These are phyloP conservation scores for Colletotrichum sublineola DNA, from an alignment of 2,329 filamentous ascomycete species.

Conservation along the genomic window DNA sequence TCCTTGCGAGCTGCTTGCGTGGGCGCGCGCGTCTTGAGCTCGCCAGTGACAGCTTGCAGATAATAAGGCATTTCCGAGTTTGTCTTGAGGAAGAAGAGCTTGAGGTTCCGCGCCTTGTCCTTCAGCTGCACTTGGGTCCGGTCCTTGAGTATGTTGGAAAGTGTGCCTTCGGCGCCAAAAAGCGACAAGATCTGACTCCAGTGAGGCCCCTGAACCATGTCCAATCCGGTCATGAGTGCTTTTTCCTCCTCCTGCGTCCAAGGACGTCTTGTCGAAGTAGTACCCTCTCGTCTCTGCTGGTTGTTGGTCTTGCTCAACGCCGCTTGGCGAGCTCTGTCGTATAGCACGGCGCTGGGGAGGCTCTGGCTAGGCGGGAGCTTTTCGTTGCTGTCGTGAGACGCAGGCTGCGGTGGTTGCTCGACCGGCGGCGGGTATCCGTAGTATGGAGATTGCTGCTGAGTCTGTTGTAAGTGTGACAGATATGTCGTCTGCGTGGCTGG, in stretches of 20 bases:
- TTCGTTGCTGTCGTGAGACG: slow-evolving; percentile 52
- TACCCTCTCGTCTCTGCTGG: slow-evolving; percentile 68
- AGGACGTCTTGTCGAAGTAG: slow-evolving; percentile 77
- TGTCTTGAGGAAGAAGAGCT: slow-evolving; percentile 92
- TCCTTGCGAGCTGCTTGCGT: slow-evolving; percentile 79
- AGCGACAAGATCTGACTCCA: slow-evolving; percentile 93
- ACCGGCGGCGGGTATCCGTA: slow-evolving; percentile 43
- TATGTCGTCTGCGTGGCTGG: slow-evolving; percentile 54
- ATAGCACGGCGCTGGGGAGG: slow-evolving; percentile 67
- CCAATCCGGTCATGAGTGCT: slow-evolving; percentile 88
- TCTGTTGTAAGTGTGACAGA: slow-evolving; percentile 55
- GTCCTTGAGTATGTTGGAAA: slow-evolving; percentile 87
- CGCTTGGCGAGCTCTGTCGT: slow-evolving; percentile 71
- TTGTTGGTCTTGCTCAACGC: slow-evolving; percentile 69
- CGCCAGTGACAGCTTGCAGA: slow-evolving; percentile 87
- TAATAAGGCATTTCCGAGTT: slow-evolving; percentile 93
- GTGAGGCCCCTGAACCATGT: slow-evolving; percentile 89
- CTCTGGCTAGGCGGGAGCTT: slow-evolving; percentile 68
- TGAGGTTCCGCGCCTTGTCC: slow-evolving; percentile 91
- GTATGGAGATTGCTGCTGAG: slow-evolving; percentile 44
- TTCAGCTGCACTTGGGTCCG: slow-evolving; percentile 93
- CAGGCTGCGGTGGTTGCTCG: slow-evolving; percentile 45
- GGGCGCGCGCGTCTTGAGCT: slow-evolving; percentile 87
- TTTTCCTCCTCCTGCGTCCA: slow-evolving; percentile 94
- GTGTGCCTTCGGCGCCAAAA: slow-evolving; percentile 83